phyloP scores from a whole-genome alignment of 2,329 filamentous ascomycete species.

The Diplodia intermedia region DNA sequence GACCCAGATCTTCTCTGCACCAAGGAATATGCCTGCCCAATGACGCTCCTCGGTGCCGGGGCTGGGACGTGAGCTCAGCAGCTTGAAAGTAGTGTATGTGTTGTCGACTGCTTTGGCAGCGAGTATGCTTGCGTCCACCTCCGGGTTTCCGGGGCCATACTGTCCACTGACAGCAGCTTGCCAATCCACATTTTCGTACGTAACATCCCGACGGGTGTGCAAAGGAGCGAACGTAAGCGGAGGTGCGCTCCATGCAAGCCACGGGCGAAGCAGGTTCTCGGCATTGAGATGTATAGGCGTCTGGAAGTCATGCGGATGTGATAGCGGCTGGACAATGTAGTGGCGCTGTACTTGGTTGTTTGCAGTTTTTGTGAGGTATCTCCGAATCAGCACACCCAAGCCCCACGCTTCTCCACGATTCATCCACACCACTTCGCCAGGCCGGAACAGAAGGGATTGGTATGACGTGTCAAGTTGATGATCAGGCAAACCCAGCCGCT shows the following conservation, averaged over 20 bases:
- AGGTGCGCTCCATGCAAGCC: conserved; percentile 65
- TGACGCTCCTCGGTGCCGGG: conserved; percentile 52
- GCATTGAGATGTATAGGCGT: conserved; percentile 52
- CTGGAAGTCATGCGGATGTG: conserved; percentile 52
- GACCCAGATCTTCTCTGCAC: conserved; percentile 66
- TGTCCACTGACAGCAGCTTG: conserved; percentile 44
- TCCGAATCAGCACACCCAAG: conserved; percentile 58
- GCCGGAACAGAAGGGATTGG: conserved; percentile 58
- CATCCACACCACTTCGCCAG: conserved; percentile 65
- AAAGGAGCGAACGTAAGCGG: conserved; percentile 56
- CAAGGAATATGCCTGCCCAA: conserved; percentile 63
- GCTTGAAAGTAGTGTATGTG: conserved; percentile 62
- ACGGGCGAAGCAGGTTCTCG: conserved; percentile 59
- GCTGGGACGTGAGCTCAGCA: conserved; percentile 49
- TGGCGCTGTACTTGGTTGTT: conserved; percentile 40
- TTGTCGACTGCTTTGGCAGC: conserved; percentile 63
- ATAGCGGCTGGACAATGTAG: conserved; percentile 59
- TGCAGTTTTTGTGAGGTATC: conserved; percentile 49
- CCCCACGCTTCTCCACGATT: conserved; percentile 61
- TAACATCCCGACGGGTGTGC: conserved; percentile 48
- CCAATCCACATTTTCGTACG: conserved; percentile 62
- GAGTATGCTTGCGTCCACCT: conserved; percentile 65
- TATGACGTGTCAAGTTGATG: conserved; percentile 59
- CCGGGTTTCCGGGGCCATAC: conserved; percentile 57
- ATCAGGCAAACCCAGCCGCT: conserved; percentile 50